Conservation (phyloP, 1,139 yeast genomes). For the Scheffersomyces stambukii region DNA sequence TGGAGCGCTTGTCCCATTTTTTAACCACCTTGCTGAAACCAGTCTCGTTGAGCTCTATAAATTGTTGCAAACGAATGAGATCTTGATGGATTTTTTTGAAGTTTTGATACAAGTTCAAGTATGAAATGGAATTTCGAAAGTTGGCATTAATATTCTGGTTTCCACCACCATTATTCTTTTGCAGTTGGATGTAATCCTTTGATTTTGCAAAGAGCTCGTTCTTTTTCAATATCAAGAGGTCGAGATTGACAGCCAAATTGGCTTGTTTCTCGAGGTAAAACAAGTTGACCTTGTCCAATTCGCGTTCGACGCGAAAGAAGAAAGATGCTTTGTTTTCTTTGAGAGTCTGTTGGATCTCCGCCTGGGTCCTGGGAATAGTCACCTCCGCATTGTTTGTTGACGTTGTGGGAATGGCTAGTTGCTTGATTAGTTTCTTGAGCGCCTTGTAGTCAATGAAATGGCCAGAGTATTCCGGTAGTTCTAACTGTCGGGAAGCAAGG, state of each 20-base stretch:
- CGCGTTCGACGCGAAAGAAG: constrained; percentile 89
- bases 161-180: constrained; percentile 9
- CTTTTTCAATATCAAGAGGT: constrained; percentile 71
- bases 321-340: constrained; percentile 92
- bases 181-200: constrained; percentile 29
- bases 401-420: constrained; percentile 47
- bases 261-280: constrained; percentile 90
- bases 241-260: constrained; percentile 72
- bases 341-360: constrained; percentile 54
- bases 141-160: constrained; percentile 17
- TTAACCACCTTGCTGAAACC: constrained; percentile 93
- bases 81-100: constrained; percentile 88
- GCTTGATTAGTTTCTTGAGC: constrained; percentile 74
- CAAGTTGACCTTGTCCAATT: constrained; percentile 86
- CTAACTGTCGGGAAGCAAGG: constrained; percentile 89
- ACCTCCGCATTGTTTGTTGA: constrained; percentile 3
- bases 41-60: constrained; percentile 88
- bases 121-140: constrained; percentile 41
- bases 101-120: constrained; percentile 68
- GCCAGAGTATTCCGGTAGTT: constrained; percentile 90
- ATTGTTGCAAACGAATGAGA: constrained; percentile 81
- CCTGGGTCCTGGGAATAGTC: constrained; percentile 12
- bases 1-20: constrained; percentile 96
- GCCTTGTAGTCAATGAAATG: constrained; percentile 94
- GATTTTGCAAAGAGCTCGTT: constrained; percentile 48